Percentiles rank a stretch among this genome's conserved stretches.
Evolutionary conservation across 257 asterid genomes (phyloP).

Genomic region (Sherardia arvensis): DNA sequence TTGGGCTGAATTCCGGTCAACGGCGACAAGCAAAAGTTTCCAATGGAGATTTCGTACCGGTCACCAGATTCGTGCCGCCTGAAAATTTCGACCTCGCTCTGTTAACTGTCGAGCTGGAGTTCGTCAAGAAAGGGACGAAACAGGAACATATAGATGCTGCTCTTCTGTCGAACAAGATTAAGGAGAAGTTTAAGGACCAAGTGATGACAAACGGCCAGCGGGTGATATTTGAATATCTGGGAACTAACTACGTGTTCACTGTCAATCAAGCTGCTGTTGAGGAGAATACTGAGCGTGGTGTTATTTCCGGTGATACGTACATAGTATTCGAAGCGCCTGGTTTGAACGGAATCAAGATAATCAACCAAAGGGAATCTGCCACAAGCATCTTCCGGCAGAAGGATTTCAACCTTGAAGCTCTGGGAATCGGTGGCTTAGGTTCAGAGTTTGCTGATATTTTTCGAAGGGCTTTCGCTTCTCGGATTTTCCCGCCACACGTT

Average conservation of each 20-base stretch:
- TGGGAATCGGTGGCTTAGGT: slow-evolving; percentile 96
- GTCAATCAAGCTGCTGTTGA: slow-evolving; percentile 78
- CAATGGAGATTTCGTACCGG: slow-evolving; percentile 59
- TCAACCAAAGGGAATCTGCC: slow-evolving; percentile 97
- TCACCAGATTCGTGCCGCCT: slow-evolving; percentile 76
- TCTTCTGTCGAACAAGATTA: slow-evolving; percentile 61
- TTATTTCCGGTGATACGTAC: slow-evolving; percentile 75
- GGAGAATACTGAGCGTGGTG: slow-evolving; percentile 60
- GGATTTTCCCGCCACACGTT: slow-evolving; percentile 96
- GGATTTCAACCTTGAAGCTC: slow-evolving; percentile 84
- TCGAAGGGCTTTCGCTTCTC: slow-evolving; percentile 98
- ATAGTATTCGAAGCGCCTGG: slow-evolving; percentile 73
- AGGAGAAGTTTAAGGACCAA: slow-evolving; percentile 63
- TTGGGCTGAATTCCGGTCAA: slow-evolving; percentile 83
- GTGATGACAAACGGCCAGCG: slow-evolving; percentile 82
- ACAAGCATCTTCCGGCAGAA: slow-evolving; percentile 85
- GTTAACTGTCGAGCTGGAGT: slow-evolving; percentile 92
- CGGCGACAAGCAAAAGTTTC: slow-evolving; percentile 90
- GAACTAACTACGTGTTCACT: slow-evolving; percentile 69
- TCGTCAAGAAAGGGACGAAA: slow-evolving; percentile 81
- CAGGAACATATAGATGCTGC: slow-evolving; percentile 96
- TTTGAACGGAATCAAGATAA: slow-evolving; percentile 95
- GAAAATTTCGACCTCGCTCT: slow-evolving; percentile 71
- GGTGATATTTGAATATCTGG: slow-evolving; percentile 84
- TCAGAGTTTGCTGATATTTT: slow-evolving; percentile 96